These are phyloP conservation scores for Fusarium odoratissimum DNA, from an alignment of 2,329 filamentous ascomycete genomes.

Conservation along the genomic window DNA sequence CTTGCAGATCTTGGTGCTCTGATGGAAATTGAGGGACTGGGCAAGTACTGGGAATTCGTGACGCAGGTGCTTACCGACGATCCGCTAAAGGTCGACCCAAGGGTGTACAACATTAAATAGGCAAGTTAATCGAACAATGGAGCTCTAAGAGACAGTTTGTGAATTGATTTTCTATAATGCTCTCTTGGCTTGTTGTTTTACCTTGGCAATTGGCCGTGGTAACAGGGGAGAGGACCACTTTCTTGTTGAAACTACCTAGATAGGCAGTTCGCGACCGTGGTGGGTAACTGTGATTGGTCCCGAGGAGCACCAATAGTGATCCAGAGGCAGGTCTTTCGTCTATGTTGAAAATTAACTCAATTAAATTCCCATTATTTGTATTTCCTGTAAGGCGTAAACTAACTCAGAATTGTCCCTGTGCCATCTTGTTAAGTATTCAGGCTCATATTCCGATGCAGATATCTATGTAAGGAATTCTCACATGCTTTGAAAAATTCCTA, in stretches of 20 bases:
- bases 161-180: too few species aligned
- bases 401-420: accelerated
- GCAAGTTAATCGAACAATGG: too few species aligned
- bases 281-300: too few species aligned
- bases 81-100: accelerated
- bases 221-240: too few species aligned
- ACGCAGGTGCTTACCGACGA: background rate
- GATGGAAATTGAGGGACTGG: background rate
- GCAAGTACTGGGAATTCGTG: background rate
- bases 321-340: accelerated
- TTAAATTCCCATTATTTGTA: accelerated
- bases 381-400: accelerated
- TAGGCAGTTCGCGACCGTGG: too few species aligned
- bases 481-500: accelerated
- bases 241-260: too few species aligned
- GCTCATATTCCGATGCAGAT: too few species aligned
- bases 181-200: too few species aligned
- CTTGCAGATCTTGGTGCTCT: accelerated
- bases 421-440: accelerated
- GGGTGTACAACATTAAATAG: background rate
- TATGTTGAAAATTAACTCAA: accelerated
- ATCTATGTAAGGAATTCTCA: accelerated
- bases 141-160: too few species aligned
- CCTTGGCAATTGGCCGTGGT: too few species aligned
- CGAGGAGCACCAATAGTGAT: background rate